Conservation (phyloP, 495 filamentous ascomycete species). For the Penicillium malachiteum region DNA sequence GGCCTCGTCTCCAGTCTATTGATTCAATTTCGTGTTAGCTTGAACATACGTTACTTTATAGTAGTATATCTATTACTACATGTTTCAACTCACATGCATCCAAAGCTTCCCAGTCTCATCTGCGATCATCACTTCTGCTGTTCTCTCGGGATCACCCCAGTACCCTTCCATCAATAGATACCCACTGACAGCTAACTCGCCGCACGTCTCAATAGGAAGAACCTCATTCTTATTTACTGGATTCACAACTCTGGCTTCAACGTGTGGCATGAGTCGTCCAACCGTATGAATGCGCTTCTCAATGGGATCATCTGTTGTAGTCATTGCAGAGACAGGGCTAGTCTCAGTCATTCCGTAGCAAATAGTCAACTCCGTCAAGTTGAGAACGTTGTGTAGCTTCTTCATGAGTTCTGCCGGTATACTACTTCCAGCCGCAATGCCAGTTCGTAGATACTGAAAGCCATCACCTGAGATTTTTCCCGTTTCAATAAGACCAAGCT, state of each 20-base stretch:
- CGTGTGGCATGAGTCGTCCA: constrained; percentile 77
- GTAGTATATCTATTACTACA: neutral
- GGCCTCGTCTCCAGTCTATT: constrained; percentile 84
- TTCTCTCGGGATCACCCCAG: constrained; percentile 69
- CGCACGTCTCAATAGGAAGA: constrained; percentile 62
- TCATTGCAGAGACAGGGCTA: constrained; percentile 89
- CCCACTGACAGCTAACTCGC: constrained; percentile 81
- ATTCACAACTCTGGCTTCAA: constrained; percentile 80
- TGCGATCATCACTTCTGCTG: constrained; percentile 65
- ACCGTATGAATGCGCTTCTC: constrained; percentile 76
- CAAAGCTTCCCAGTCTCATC: constrained; percentile 62
- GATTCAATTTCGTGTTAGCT: constrained; percentile 14
- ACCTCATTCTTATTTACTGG: constrained; percentile 53
- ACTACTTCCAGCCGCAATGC: constrained; percentile 86
- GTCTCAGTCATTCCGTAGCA: constrained; percentile 99
- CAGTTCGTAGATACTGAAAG: constrained; percentile 74
- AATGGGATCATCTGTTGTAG: constrained; percentile 75
- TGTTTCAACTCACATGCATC: constrained; percentile 59
- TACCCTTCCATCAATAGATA: constrained; percentile 93
- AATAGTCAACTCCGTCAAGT: constrained; percentile 83
- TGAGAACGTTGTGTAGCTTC: constrained; percentile 69
- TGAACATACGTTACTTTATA: neutral
- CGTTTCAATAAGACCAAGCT: constrained; percentile 68
- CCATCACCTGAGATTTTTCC: constrained; percentile 53
- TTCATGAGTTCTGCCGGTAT: constrained; percentile 85